Base-by-base conservation (phyloP, 2,329 filamentous ascomycete genomes). In the Neonectria faginata region DNA sequence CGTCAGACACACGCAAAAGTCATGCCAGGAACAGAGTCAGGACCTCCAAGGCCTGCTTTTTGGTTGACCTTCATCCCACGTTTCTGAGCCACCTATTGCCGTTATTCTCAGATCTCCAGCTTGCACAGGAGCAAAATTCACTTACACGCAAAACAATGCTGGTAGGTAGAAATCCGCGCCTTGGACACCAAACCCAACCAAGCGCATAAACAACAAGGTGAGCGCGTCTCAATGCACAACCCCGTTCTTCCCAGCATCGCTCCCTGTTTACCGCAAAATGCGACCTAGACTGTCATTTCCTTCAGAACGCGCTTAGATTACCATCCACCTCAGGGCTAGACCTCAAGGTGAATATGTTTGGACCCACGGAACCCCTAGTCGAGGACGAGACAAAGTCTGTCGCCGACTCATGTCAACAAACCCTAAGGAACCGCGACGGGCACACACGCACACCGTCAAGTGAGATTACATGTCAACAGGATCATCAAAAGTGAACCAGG, bases 341-440 rank as follows among this genome's bases (percentile, higher is more conserved):
- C 52, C 48, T 47, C 53, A 55, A 50, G 48, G 44, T 56, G 44
- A 57, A 25, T 25, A 66, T 6, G 18, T 29, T 20, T 11, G 51
- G 68, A 64, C 70, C 68, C 70, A 74, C 67, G 71, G 54, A 73
- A 54, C 63, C 64, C 65, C 66, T 74, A 64, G 47, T 67, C 60
- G 66, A 62, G 62, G 60, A 63, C 61, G 57, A 71, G 71, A 66
- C 70, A 70, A 56, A 65, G 57, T 70, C 62, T 64, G 60, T 67
- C 51, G 57, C 60, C 57, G 54, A 62, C 58, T 64, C 64, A 65
- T 56, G 70, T 70, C 66, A 73, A 74, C 65, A 73, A 69, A 74
- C 70, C 71, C 69, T 70, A 72, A 68, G 31, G 39, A 42, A 52
- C 51, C 70, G 68, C 66, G 62, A 71, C 60, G 39, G 27, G n/a